Conservation (phyloP, 176 grass and related monocot species). For the Carex littledalei region DNA sequence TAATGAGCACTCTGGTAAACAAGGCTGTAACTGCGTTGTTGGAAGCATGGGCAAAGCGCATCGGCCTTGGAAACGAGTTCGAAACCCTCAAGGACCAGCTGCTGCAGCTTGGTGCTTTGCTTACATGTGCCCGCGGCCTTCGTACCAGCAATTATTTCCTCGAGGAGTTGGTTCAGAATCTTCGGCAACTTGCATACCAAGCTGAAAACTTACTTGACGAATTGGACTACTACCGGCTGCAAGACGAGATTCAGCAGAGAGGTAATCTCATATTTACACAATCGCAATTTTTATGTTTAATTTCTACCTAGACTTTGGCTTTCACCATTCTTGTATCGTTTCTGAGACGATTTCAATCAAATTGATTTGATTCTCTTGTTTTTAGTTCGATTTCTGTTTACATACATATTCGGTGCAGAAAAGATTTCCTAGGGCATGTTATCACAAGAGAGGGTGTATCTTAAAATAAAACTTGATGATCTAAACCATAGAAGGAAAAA, state of each 20-base stretch:
- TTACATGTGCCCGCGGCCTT: background rate
- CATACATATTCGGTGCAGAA: too few relatives aligned
- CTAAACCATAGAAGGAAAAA: too few relatives aligned
- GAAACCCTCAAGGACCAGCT: conserved; percentile 16
- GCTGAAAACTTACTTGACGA: conserved; percentile 18
- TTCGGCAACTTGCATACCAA: background rate
- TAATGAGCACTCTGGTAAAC: background rate
- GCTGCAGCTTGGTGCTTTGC: background rate
- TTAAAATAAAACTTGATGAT: too few relatives aligned
- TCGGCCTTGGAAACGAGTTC: background rate
- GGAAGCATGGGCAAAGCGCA: conserved; percentile 22
- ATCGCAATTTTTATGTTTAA: too few relatives aligned
- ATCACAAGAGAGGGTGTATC: too few relatives aligned
- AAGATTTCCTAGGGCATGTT: too few relatives aligned
- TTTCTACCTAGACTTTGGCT: too few relatives aligned
- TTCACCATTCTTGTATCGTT: too few relatives aligned
- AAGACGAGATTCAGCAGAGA: background rate
- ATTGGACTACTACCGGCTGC: conserved; percentile 27
- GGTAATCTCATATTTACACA: background rate
- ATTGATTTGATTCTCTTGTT: too few relatives aligned
- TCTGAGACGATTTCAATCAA: too few relatives aligned
- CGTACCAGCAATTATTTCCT: background rate
- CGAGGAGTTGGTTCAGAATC: background rate
- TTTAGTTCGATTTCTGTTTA: too few relatives aligned
- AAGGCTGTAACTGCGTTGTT: background rate